Base-by-base conservation (phyloP, 208 protist species). In the Naegleria gruberi region DNA sequence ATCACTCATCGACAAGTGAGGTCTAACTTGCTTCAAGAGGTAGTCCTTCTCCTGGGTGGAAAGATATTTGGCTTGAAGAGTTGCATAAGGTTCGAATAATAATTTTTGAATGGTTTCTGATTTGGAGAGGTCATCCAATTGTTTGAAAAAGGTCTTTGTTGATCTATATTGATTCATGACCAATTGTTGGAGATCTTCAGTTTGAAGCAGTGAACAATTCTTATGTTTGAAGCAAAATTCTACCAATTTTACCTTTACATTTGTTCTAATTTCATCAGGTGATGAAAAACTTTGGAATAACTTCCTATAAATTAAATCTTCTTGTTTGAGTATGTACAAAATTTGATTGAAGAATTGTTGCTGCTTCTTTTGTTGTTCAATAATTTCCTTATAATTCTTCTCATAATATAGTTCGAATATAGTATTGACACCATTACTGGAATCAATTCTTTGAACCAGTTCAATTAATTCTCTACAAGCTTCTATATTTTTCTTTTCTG, bases 291-390 rank as follows among this genome's bases (percentile, higher is more conserved):
- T 26, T n/a, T 77, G 65, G 34, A 77, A 77, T 77, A 77, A 77
- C 34, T 77, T 77, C 34, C 30, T 19, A 77, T 77, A 77, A 77
- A 77, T 37, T 37, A 37, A 37, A n/a, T 77, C 65, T 37, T 77
- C 65, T 26, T 77, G 65, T n/a, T 77, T 77, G 17, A 77, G 30
- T 8, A 77, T 77, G 30, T 77, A 77, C 2, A 77, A 8, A 4
- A 77, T 77, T 77, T 77, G 65, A 77, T 77, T 77, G 30, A 37
- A 77, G 34, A 77, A 77, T 77, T 77, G 65, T 77, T 77, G 65
- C 8, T 30, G 30, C 8, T 77, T 77, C 6, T 12, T 77, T 77
- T 77, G 65, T 37, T 77, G 65, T 37, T 77, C 26, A 77, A 77
- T 77, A 8, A 77, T 7, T 77, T 77, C 30, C 30, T 77, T 30